These are phyloP conservation scores for Chloranthus sessilifolius DNA, from an alignment of 164 flowering plant species.

Conservation along the genomic window DNA sequence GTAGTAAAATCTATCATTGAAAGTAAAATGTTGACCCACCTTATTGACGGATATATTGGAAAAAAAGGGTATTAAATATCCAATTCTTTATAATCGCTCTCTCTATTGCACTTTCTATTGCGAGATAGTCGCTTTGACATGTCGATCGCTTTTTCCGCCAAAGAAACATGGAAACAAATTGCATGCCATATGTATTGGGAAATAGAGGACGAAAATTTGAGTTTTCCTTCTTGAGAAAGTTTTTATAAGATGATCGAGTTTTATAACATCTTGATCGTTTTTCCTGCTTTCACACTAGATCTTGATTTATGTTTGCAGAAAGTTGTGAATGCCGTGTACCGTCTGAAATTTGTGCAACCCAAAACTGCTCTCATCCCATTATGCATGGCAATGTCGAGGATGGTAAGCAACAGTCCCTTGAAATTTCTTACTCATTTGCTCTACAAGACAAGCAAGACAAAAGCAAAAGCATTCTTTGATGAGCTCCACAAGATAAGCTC, in stretches of 20 bases:
- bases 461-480: slow-evolving; percentile 53
- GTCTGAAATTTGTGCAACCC: slow-evolving; percentile 24
- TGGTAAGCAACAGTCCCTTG: slow-evolving; percentile 46
- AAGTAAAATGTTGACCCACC: too few relatives aligned
- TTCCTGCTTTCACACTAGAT: slow-evolving; percentile 30
- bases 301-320: slow-evolving; percentile 64
- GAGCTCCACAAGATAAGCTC: slow-evolving; percentile 54
- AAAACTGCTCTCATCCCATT: slow-evolving; percentile 28
- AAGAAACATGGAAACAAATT: slow-evolving; percentile 14
- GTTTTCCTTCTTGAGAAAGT: slow-evolving; percentile 38
- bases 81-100: too few relatives aligned
- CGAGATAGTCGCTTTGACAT: slow-evolving; percentile 47
- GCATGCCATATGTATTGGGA: slow-evolving; percentile 31
- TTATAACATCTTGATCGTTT: too few relatives aligned
- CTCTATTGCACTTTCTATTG: slow-evolving; percentile 44
- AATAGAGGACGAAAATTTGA: slow-evolving; percentile 19
- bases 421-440: slow-evolving; percentile 52
- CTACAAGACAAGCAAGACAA: slow-evolving; percentile 30
- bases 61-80: too few relatives aligned
- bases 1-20: too few relatives aligned
- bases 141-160: slow-evolving; percentile 30
- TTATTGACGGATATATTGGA: too few relatives aligned
- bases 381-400: slow-evolving; percentile 36
- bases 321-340: slow-evolving; percentile 35
- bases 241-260: slow-evolving; percentile 34